These are phyloP conservation scores for Amaranthus palmeri DNA, from an alignment of 148 eudicot species.

Conservation along the genomic window DNA sequence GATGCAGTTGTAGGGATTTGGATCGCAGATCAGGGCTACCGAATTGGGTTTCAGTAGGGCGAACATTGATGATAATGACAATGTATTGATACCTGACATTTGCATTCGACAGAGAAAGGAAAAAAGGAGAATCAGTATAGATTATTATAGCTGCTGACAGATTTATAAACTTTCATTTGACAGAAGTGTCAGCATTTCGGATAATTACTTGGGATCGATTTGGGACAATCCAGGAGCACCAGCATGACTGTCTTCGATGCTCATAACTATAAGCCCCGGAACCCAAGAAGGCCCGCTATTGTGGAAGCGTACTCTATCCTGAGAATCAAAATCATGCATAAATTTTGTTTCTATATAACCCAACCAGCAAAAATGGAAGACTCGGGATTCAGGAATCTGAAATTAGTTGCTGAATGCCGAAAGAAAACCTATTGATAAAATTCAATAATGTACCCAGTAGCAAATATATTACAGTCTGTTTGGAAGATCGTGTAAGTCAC, in stretches of 20 bases:
- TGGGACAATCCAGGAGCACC: constrained; percentile 59
- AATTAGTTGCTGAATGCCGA: not conserved
- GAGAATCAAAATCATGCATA: constrained; percentile 11
- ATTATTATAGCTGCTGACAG: not conserved
- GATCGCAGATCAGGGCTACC: constrained; percentile 40
- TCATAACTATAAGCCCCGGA: constrained; percentile 86
- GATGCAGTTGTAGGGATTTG: constrained; percentile 62
- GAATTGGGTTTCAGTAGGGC: constrained; percentile 51
- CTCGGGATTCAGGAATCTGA: not conserved
- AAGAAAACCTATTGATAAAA: not conserved
- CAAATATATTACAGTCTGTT: not conserved
- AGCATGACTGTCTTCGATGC: constrained; percentile 88
- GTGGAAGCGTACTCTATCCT: constrained; percentile 82
- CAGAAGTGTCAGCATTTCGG: not conserved
- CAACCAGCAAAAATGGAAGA: not conserved
- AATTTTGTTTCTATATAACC: not conserved
- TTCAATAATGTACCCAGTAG: not conserved
- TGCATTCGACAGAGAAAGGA: constrained; percentile 7
- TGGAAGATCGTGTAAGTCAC: not conserved
- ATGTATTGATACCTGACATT: constrained; percentile 55
- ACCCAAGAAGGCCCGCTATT: constrained; percentile 79
- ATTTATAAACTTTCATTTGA: not conserved
- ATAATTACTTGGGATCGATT: constrained; percentile 64
- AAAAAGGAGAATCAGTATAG: not conserved
- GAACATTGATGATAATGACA: constrained; percentile 56